Percentiles rank a stretch among this genome's conserved stretches.
phyloP scores from a whole-genome alignment of 2,329 filamentous ascomycete genomes.

The Cladosporium sp. region DNA sequence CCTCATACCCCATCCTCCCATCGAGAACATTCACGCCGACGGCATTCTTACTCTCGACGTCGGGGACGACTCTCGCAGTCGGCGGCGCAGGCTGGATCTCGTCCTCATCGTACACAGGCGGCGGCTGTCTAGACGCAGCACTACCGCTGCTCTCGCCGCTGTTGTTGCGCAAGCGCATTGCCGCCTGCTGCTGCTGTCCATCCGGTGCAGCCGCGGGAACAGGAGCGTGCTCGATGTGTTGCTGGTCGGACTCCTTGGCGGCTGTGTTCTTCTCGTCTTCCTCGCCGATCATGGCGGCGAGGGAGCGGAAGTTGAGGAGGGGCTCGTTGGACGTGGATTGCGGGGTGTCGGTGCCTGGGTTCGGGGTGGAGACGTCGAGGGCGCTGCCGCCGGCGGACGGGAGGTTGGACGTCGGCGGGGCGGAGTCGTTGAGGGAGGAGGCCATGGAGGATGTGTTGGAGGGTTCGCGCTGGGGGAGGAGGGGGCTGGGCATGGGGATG shows the following conservation, averaged over 20 bases:
- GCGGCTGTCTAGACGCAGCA: not conserved
- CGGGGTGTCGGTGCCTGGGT: conserved; percentile 41
- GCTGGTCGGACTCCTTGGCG: conserved; percentile 25
- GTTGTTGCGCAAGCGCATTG: conserved; percentile 20
- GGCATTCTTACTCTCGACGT: conserved; percentile 19
- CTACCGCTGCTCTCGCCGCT: conserved; percentile 20
- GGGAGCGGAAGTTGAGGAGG: conserved; percentile 85
- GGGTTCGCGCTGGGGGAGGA: conserved; percentile 61
- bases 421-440: conserved; percentile 63
- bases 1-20: conserved; percentile 11
- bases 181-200: conserved; percentile 8
- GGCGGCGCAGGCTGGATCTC: conserved; percentile 18
- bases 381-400: conserved; percentile 49
- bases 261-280: conserved; percentile 40
- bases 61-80: conserved; percentile 4
- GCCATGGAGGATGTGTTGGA: conserved; percentile 80
- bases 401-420: conserved; percentile 28
- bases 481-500: conserved; percentile 19
- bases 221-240: conserved; percentile 33
- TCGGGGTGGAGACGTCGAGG: conserved; percentile 37
- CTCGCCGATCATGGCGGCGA: conserved; percentile 75
- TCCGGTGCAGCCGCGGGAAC: conserved; percentile 13
- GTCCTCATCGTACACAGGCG: conserved; percentile 13
- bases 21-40: conserved; percentile 17
- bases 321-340: conserved; percentile 52